Evolutionary conservation across 2,329 filamentous ascomycete genomes (phyloP), one percentile per base, ranked within the genome.

Genomic region (Cladosporium sphaerospermum): DNA sequence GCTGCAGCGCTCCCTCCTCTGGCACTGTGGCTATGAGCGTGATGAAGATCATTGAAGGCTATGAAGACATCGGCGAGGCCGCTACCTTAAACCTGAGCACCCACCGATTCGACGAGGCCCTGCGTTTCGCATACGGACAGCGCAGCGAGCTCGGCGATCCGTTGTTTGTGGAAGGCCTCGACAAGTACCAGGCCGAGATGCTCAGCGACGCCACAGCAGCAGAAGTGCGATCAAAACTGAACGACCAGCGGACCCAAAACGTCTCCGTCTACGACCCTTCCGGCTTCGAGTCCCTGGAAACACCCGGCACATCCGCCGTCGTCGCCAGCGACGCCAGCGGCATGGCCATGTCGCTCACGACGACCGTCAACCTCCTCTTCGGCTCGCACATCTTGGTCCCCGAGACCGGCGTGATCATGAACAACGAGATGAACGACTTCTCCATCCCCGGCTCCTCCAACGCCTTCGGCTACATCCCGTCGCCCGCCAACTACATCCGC

Each of bases 321-420:
- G 82, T 88, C 0, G 76, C 87, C 0, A 83, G 85, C 0, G 92
- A 96, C 67, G 69, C 71, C 7, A 77, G 79, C 0, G 91, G 91
- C 6, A 76, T 96, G 68, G 83, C 89, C 2, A 79, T 95, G 34
- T 86, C 87, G 1, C 77, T 90, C 10, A 96, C 91, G 0, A 93
- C 89, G 1, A 96, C 92, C 0, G 76, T 96, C 53, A 96, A 96
- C 69, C 76, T 93, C 4, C 77, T 93, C 3, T 97, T 95, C 62
- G 92, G 92, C 43, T 85, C 84, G 28, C 78, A 83, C 16, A 69
- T 95, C 58, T 82, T 95, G 71, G 86, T 92, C 1, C 88, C 89
- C 0, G 79, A 85, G 61, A 91, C 89, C 0, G 91, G 91, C 14
- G 78, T 96, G 54, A 88, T 95, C 52, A 81, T 95, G 74, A 69